A percentile compares a stretch with the other conserved stretches of the same genome.
Evolutionary conservation across 2,329 filamentous ascomycete species (phyloP).

Genomic region (Aspergillus sp.): DNA sequence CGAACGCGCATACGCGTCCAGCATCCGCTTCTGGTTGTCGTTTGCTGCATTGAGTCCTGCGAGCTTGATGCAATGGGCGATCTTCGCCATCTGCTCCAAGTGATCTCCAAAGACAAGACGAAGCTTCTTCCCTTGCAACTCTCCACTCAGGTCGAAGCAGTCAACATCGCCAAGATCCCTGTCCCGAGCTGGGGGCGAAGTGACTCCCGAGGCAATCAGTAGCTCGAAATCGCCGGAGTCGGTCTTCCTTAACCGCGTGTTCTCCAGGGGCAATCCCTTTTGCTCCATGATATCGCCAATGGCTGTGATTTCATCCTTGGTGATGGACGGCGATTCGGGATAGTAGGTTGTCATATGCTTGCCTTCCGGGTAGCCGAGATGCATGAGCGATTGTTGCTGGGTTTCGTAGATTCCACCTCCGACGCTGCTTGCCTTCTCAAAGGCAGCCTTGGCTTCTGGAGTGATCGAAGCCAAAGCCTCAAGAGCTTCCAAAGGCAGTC

Average conservation of each 20-base stretch:
- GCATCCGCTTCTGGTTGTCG: conserved; percentile 71
- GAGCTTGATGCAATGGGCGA: conserved; percentile 64
- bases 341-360: conserved; percentile 83
- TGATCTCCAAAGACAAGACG: conserved; percentile 75
- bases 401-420: conserved; percentile 70
- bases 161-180: conserved; percentile 68
- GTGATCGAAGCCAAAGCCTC: conserved; percentile 62
- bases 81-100: conserved; percentile 66
- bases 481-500: conserved; percentile 64
- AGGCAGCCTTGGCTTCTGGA: conserved; percentile 62
- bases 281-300: conserved; percentile 72
- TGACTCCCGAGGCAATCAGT: conserved; percentile 69
- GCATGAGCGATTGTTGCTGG: conserved; percentile 64
- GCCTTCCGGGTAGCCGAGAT: conserved; percentile 71
- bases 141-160: conserved; percentile 61
- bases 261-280: conserved; percentile 70
- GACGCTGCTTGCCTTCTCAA: conserved; percentile 60
- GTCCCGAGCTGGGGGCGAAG: conserved; percentile 59
- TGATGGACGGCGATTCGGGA: conserved; percentile 71
- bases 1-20: conserved; percentile 70
- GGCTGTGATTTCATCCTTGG: conserved; percentile 70
- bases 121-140: conserved; percentile 65
- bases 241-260: conserved; percentile 72
- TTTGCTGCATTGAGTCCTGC: conserved; percentile 71
- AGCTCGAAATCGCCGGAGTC: conserved; percentile 66